phyloP scores from a whole-genome alignment of 2,329 filamentous ascomycete species.

The Elsinoe australis region DNA sequence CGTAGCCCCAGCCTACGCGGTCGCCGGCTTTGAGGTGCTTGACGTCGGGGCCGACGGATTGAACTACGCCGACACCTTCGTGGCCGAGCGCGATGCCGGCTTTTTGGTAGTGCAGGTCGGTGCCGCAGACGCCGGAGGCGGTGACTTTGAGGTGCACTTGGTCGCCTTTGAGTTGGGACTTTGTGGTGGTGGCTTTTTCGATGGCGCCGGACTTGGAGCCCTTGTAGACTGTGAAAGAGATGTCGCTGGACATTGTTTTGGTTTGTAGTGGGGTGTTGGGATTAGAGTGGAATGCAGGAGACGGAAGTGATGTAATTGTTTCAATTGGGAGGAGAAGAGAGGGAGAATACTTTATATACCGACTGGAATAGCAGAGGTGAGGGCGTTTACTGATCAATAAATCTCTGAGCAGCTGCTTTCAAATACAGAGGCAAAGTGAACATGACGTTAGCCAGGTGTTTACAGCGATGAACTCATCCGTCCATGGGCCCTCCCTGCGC shows the following conservation, averaged over 20 bases:
- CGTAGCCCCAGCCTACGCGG: constrained; percentile 46
- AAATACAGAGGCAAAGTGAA: too few species aligned
- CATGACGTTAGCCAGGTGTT: too few species aligned
- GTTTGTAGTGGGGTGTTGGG: constrained; percentile 23
- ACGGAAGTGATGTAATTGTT: too few species aligned
- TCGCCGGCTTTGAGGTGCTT: constrained; percentile 44
- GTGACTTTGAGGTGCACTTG: constrained; percentile 57
- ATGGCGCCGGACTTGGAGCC: constrained; percentile 53
- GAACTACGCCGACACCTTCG: constrained; percentile 48
- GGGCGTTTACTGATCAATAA: too few species aligned
- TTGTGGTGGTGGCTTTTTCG: constrained; percentile 40
- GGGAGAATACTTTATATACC: too few species aligned
- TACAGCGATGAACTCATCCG: too few species aligned
- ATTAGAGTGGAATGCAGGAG: constrained; percentile 4
- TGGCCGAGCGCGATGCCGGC: constrained; percentile 46
- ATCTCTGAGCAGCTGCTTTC: too few species aligned
- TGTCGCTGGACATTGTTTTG: constrained; percentile 21
- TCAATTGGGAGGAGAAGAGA: too few species aligned
- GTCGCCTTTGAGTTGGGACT: constrained; percentile 42
- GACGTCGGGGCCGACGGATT: constrained; percentile 41
- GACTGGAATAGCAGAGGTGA: too few species aligned
- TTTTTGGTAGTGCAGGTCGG: constrained; percentile 40
- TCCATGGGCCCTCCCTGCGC: too few species aligned
- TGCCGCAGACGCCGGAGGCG: constrained; percentile 60
- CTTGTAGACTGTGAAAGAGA: constrained; percentile 55